These are phyloP conservation scores for Hemisphaericaspora subhashii DNA, from an alignment of 1,139 yeast species.

Conservation along the genomic window DNA sequence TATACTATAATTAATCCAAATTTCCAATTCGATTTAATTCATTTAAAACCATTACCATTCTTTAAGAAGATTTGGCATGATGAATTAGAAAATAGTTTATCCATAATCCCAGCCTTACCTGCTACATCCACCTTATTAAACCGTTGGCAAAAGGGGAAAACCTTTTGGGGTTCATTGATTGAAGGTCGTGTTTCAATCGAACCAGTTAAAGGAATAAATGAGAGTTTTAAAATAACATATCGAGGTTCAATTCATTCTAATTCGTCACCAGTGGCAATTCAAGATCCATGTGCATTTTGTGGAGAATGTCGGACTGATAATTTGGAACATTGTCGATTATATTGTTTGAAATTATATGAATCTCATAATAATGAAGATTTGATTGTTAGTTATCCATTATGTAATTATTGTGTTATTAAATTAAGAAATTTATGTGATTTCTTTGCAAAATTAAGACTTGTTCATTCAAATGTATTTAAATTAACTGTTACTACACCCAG, in stretches of 20 bases:
- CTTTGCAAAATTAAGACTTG: constrained; percentile 67
- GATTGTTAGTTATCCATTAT: constrained; percentile 62
- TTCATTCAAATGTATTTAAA: constrained; percentile 52
- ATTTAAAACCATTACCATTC: constrained; percentile 56
- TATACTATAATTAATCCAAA: constrained; percentile 34
- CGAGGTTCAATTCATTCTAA: constrained; percentile 11
- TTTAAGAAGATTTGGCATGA: constrained; percentile 67
- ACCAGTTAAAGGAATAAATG: constrained; percentile 85
- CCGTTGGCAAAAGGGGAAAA: constrained; percentile 48
- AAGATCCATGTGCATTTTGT: constrained; percentile 77
- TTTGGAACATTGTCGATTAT: constrained; percentile 75
- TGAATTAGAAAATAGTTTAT: constrained; percentile 69
- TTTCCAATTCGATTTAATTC: constrained; percentile 39
- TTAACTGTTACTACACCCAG: constrained; percentile 22
- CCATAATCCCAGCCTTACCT: constrained; percentile 31
- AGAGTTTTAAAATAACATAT: constrained; percentile 51
- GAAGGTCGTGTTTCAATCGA: constrained; percentile 85
- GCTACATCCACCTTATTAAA: constrained; percentile 38
- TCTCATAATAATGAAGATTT: constrained; percentile 27
- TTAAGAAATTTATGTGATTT: constrained; percentile 79
- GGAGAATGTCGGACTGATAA: constrained; percentile 71
- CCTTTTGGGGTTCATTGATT: constrained; percentile 63
- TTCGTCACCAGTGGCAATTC: constrained; percentile 65
- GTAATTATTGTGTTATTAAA: constrained; percentile 78
- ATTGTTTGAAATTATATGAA: constrained; percentile 53